Base-by-base conservation (phyloP, 139 green algal genomes). In the Micractinium sp. region DNA sequence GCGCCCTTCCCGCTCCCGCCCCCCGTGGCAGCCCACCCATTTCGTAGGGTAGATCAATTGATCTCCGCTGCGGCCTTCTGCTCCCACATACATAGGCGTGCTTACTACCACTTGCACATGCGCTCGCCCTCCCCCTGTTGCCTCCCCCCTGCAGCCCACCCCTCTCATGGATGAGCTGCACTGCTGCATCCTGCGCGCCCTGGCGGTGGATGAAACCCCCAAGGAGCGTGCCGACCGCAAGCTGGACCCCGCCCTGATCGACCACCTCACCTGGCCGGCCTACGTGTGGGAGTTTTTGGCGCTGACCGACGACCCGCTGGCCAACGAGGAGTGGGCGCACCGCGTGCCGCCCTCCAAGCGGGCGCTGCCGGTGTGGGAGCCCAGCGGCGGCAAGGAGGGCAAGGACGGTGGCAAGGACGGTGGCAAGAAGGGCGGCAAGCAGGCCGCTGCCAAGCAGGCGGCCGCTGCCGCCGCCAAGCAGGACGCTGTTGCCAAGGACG, bases 221-320 rank as follows among this genome's bases (percentile, higher is more conserved):
- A 89, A 78, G 56, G 76, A 93, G 87, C 87, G 94, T 12, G 89
- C 66, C 0, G 69, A 91, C 41, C 90, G 89, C 23, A 60, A 53
- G 1, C 86, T 94, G 81, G 82, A 95, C 84, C 89, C 96, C 77
- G 88, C 89, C 25, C 85, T 93, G 60, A 90, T 96, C 86, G 93
- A 96, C 81, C 56, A 89, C 76, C 83, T 96, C 53, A 97, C 94
- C 18, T 98, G 96, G 96, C 95, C 96, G 3, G 91, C 94, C 74
- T 97, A 91, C 75, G 86, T 95, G 39, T 97, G 93, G 94, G 94
- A 97, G 86, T 96, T 90, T 86, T 91, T 97, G 38, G 79, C 92
- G 69, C 82, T 94, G 33, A 85, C 85, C 5, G 85, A 86, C 0
- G 88, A 95, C 80, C 87, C 78, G 18, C 63, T 90, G 25, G 77